phyloP scores from a whole-genome alignment of 345 rosid species.

The Euphorbia tirucalli region DNA sequence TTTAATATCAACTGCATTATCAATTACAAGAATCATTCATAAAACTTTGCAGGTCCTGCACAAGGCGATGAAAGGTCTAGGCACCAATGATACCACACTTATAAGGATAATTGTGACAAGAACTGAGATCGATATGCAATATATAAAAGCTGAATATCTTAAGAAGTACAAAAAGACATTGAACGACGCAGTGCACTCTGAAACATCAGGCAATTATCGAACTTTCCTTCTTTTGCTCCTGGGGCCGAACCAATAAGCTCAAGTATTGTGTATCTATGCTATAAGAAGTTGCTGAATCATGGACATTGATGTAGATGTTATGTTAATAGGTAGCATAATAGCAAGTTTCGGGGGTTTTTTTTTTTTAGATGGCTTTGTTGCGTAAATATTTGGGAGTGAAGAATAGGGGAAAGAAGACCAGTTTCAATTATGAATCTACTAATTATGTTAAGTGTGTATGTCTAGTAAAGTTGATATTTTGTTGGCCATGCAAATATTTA shows the following conservation, averaged over 20 bases:
- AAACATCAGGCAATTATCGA: conserved; percentile 64
- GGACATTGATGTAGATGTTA: neutral
- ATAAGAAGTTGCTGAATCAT: neutral
- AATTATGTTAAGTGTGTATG: neutral
- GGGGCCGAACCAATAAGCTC: conserved; percentile 44
- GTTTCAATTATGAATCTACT: neutral
- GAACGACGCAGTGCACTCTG: conserved; percentile 58
- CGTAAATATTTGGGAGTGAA: neutral
- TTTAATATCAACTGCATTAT: too few species aligned
- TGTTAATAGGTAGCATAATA: neutral
- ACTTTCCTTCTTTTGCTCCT: conserved; percentile 60
- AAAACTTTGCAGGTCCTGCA: conserved; percentile 37
- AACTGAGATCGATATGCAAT: conserved; percentile 72
- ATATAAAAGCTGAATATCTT: conserved; percentile 56
- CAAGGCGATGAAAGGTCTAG: conserved; percentile 66
- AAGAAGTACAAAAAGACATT: conserved; percentile 57
- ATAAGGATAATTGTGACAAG: conserved; percentile 61
- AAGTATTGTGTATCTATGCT: neutral
- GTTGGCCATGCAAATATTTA: neutral
- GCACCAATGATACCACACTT: conserved; percentile 54
- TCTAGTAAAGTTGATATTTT: neutral
- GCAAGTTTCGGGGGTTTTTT: neutral
- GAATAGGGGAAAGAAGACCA: neutral
- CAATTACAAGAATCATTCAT: neutral
- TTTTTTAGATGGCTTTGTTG: neutral